Evolutionary conservation across 1,284 basidiomycete species (phyloP).

Genomic region (Apiotrichum brassicae): DNA sequence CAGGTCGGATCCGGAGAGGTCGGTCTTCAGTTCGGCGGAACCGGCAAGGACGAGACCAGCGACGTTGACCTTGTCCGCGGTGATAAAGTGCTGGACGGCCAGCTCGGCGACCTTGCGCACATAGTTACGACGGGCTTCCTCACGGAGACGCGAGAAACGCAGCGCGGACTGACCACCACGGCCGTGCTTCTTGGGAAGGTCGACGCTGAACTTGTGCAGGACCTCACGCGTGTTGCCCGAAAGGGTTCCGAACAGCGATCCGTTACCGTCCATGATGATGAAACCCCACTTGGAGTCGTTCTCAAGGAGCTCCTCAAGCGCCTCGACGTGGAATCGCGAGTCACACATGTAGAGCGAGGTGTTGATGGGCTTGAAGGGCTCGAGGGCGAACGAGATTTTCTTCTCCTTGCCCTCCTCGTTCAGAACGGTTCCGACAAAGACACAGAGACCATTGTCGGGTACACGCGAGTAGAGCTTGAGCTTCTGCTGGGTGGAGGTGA

Average conservation of each 20-base stretch:
- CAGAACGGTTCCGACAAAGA: slow-evolving; percentile 95
- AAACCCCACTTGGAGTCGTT: slow-evolving; percentile 98
- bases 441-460: slow-evolving; percentile 91
- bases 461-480: slow-evolving; percentile 95
- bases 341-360: slow-evolving; percentile 99
- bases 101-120: slow-evolving; percentile 97
- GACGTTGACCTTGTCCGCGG: slow-evolving; percentile 96
- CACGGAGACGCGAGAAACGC: slow-evolving; percentile 98
- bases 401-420: slow-evolving; percentile 99
- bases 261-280: slow-evolving; percentile 76
- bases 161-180: slow-evolving; percentile 99
- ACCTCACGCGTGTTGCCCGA: slow-evolving; percentile 96
- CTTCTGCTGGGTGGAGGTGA: slow-evolving; percentile 97
- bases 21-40: slow-evolving; percentile 98
- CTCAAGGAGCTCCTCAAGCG: slow-evolving; percentile 91
- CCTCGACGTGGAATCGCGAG: slow-evolving; percentile 99
- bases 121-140: slow-evolving; percentile 99
- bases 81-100: slow-evolving; percentile 97
- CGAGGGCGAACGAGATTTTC: slow-evolving; percentile 95
- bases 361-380: slow-evolving; percentile 97
- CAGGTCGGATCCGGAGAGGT: slow-evolving; percentile 92
- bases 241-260: slow-evolving; percentile 80
- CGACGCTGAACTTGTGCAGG: slow-evolving; percentile 97
- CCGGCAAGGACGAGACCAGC: slow-evolving; percentile 95
- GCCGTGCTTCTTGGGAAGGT: slow-evolving; percentile 98